Evolutionary conservation across 805 yeast species (phyloP), one percentile per base, ranked within the genome.

Genomic region (Saccharomyces jurei): DNA sequence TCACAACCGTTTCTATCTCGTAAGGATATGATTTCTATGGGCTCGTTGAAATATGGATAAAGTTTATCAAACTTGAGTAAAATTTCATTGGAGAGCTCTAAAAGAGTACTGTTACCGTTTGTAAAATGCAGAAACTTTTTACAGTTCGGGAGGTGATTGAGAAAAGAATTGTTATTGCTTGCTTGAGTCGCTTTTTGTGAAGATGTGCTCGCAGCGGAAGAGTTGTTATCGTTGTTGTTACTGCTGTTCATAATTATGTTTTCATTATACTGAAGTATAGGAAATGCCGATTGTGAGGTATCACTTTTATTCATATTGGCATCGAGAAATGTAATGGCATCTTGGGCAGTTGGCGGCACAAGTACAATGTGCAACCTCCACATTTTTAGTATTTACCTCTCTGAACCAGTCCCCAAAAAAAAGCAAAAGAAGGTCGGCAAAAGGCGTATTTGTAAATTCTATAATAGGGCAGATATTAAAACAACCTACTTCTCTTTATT

Each of bases 1-100:
- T 87, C 94, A 58, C 89, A 84, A 55, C 77, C 77, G 54, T 81
- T 77, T 31, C 68, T 68, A 65, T 86, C 90, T 63, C 86, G 91
- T 2, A 87, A 69, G 49, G 79, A 78, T 14, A 75, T 71, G 48
- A 87, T 78, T 8, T 73, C 71, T 22, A 86, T 65, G 0, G 76
- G 75, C 6, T 75, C 80, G 50, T 79, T 83, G 50, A 63, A 51
- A 22, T 76, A 74, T 0, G 91, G 90, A 58, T 86, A 87, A 44
- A 86, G 70, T 62, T 80, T 81, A 31, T 71, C 63, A 62, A 81
- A 83, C 52, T 87, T 74, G 10, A 66, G 68, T 22, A 71, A 66
- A 25, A 86, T 75, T 52, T 82, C 87, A 4, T 71, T 66, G 25
- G 81, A 74, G 9, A 85, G 77, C 1, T 73, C 71, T 11, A 71